These are phyloP conservation scores for Acanthochlamys bracteata DNA, from an alignment of 106 monocot species.

Conservation along the genomic window DNA sequence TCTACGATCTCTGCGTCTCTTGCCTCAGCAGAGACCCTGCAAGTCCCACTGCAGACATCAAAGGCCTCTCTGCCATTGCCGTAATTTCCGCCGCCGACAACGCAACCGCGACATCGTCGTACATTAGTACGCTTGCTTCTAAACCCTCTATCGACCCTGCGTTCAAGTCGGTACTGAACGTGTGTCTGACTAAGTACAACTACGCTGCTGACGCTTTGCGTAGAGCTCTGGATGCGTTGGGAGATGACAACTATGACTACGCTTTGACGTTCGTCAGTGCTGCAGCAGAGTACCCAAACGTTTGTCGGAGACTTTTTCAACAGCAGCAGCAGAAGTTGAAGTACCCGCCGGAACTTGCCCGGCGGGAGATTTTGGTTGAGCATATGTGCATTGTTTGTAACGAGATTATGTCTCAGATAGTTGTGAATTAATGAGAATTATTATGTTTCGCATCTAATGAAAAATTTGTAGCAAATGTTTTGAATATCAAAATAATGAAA, in stretches of 20 bases:
- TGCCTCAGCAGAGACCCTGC: slow-evolving; percentile 38
- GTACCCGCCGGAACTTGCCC: slow-evolving; percentile 47
- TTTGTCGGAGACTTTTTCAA: slow-evolving; percentile 46
- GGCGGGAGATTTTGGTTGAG: slow-evolving; percentile 46
- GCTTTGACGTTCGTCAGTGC: slow-evolving; percentile 59
- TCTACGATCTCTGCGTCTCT: slow-evolving; percentile 61
- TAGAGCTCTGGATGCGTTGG: slow-evolving; percentile 23
- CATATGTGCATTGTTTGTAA: slow-evolving; percentile 41
- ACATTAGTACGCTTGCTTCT: slow-evolving; percentile 16
- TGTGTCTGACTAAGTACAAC: slow-evolving; percentile 45
- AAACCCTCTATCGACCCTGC: slow-evolving; percentile 8
- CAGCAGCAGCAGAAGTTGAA: slow-evolving; percentile 6
- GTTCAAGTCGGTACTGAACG: slow-evolving; percentile 13
- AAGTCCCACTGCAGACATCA: slow-evolving; percentile 18
- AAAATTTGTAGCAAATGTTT: no score
- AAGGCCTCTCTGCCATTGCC: slow-evolving; percentile 28
- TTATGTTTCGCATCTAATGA: no score
- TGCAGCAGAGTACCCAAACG: slow-evolving; percentile 56
- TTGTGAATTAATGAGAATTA: slow-evolving; percentile 7
- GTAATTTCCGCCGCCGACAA: slow-evolving; percentile 33
- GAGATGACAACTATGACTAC: slow-evolving; percentile 38
- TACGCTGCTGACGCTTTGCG: slow-evolving; percentile 37
- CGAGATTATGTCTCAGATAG: slow-evolving; percentile 59
- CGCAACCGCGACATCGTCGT: slow-evolving; percentile 33
- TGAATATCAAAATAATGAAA: no score